Base-by-base conservation (phyloP, 305 asterid genomes). In the Rubia balearica region DNA sequence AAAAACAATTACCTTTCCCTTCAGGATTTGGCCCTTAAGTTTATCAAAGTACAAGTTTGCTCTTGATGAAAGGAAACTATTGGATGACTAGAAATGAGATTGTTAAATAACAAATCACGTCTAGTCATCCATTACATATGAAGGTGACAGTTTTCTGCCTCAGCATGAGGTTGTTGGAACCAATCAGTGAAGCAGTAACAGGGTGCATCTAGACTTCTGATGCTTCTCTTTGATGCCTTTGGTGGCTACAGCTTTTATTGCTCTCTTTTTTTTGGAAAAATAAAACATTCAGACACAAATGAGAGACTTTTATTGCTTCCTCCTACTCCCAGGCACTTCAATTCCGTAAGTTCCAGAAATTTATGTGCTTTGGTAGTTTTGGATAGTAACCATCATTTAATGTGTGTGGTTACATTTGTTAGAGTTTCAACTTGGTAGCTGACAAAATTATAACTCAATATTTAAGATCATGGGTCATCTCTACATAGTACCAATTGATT, bases 211-310 rank as follows among this genome's bases (percentile, higher is more conserved):
- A 21, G 62, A 21, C 36, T 57, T 21, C 63, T 57, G 30, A 57
- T 57, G 22, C 63, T 57, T 57, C 36, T 30, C 64, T 60, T 30
- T 60, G 65, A 30, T 60, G 41, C 65, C 36, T 60, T 60, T 27
- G 65, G 65, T 60, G 17, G 40, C 27, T 24, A 3, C 65, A 24
- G 40, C 38, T 60, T 27, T 60, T 7, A 19, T 9, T 60, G 4
- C 38, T 9, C 38, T 10, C 16, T 59, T 5, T 12, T 24, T 48
- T 48, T 48, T 12, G 40, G 40, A 49, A 17, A 17, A 6, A n/a
- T 53, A 11, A 10, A 9, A 30, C 3, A 22, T 24, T 27, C n/a
- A 60, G 64, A 22, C 64, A 10, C 7, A 24, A 60, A 60, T 22
- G 8, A 30, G 38, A 59, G 65, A 60, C 36, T 8, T 57, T 22